These are phyloP conservation scores for Boletellus deceptivus DNA, from an alignment of 1,284 basidiomycete species.

Conservation along the genomic window DNA sequence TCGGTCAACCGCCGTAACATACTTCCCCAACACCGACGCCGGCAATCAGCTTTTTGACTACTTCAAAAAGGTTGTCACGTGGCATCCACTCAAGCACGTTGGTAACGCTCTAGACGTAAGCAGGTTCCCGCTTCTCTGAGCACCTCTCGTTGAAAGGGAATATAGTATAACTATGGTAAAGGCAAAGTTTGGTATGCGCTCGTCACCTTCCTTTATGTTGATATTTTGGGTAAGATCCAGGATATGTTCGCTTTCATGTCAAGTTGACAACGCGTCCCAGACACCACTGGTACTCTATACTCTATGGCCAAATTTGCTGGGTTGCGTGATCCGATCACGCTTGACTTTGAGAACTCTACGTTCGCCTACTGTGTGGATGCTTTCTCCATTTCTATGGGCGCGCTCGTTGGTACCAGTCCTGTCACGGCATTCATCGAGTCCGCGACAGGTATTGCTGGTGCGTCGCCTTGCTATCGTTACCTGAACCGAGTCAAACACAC, in stretches of 20 bases:
- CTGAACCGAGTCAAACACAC: not conserved
- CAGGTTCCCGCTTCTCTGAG: conserved; percentile 5
- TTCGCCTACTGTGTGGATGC: conserved; percentile 85
- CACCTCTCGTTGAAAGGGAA: not conserved
- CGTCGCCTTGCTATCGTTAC: conserved; percentile 15
- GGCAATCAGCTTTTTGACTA: conserved; percentile 80
- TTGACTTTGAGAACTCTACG: conserved; percentile 87
- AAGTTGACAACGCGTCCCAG: conserved; percentile 17
- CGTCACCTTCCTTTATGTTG: conserved; percentile 87
- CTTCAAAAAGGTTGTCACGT: conserved; percentile 86
- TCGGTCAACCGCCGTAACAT: conserved; percentile 74
- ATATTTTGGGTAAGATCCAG: conserved; percentile 62
- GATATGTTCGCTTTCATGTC: not conserved
- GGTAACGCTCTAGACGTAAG: conserved; percentile 66
- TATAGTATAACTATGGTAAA: conserved; percentile 57
- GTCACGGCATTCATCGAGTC: conserved; percentile 88
- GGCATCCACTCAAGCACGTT: conserved; percentile 60
- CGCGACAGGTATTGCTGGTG: conserved; percentile 72
- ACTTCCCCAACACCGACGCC: conserved; percentile 70
- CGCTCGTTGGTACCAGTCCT: conserved; percentile 83
- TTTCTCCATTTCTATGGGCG: conserved; percentile 78
- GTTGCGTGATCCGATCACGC: conserved; percentile 78
- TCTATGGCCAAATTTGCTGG: conserved; percentile 94
- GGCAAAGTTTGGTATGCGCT: conserved; percentile 87
- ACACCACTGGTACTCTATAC: conserved; percentile 75